Evolutionary conservation across 2,329 filamentous ascomycete genomes (phyloP).

Genomic region (Fusarium chuoi): DNA sequence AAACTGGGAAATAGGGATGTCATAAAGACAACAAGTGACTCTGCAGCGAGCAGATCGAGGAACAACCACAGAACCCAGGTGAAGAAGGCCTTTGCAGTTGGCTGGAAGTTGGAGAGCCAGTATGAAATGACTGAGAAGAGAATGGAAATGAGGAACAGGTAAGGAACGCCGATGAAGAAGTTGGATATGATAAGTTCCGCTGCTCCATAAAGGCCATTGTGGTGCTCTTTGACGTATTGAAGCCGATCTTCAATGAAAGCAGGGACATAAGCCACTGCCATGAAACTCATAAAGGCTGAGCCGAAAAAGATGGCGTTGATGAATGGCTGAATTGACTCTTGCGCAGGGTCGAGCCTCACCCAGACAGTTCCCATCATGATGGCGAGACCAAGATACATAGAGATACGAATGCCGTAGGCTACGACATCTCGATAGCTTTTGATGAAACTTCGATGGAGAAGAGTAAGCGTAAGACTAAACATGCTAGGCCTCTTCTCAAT

Average conservation of each 20-base stretch:
- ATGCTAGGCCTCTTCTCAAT: conserved; percentile 54
- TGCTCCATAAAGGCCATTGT: conserved; percentile 83
- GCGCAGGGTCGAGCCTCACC: conserved; percentile 74
- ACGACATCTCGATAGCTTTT: conserved; percentile 88
- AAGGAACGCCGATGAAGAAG: conserved; percentile 84
- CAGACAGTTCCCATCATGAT: conserved; percentile 92
- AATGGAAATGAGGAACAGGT: conserved; percentile 80
- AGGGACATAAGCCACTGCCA: conserved; percentile 87
- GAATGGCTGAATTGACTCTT: conserved; percentile 81
- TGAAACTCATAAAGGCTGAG: conserved; percentile 80
- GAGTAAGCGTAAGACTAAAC: conserved; percentile 65
- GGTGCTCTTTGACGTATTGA: conserved; percentile 69
- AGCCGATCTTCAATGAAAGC: conserved; percentile 73
- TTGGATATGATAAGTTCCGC: conserved; percentile 79
- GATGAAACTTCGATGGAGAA: conserved; percentile 82
- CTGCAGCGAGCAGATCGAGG: conserved; percentile 83
- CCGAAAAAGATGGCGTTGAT: conserved; percentile 86
- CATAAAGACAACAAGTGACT: conserved; percentile 83
- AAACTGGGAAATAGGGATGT: conserved; percentile 80
- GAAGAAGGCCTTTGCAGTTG: conserved; percentile 74
- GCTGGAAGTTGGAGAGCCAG: conserved; percentile 82
- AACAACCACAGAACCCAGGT: conserved; percentile 87
- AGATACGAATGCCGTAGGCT: conserved; percentile 83
- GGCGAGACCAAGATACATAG: conserved; percentile 80
- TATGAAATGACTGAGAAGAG: conserved; percentile 81